Conservation (phyloP, 1,139 yeast genomes). For the Geotrichum macrosporum region DNA sequence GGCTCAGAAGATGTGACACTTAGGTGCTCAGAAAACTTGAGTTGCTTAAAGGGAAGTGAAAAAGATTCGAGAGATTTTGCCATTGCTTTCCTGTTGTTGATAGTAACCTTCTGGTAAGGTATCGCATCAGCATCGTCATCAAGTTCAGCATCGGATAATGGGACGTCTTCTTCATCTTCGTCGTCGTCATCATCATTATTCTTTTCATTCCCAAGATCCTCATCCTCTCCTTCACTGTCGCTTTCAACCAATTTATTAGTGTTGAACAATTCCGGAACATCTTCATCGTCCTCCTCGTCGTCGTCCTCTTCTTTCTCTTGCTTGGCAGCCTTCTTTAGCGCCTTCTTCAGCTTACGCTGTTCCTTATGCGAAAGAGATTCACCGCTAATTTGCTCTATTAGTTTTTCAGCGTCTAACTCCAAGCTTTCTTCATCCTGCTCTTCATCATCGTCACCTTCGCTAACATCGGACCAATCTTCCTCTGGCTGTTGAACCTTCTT, state of each 20-base stretch:
- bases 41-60: slow-evolving; percentile 42
- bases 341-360: slow-evolving; percentile 26
- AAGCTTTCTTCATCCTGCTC: slow-evolving; percentile 20
- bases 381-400: slow-evolving; percentile 5
- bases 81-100: slow-evolving; percentile 43
- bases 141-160: slow-evolving; percentile 54
- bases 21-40: slow-evolving; percentile 80
- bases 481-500: slow-evolving; percentile 24
- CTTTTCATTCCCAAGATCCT: slow-evolving; percentile 27
- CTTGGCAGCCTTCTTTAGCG: no score
- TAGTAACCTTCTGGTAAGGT: slow-evolving; percentile 82
- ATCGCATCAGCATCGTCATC: slow-evolving; percentile 86
- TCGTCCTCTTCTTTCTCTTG: slow-evolving; percentile 22
- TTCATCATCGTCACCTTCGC: slow-evolving; percentile 23
- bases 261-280: slow-evolving; percentile 19
- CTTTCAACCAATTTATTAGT: slow-evolving; percentile 22
- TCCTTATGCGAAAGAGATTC: slow-evolving; percentile 30
- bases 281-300: slow-evolving; percentile 22
- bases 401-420: slow-evolving; percentile 8
- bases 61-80: slow-evolving; percentile 35
- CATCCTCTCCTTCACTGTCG: slow-evolving; percentile 20
- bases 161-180: slow-evolving; percentile 44
- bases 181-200: slow-evolving; percentile 32
- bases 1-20: slow-evolving; percentile 57
- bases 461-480: slow-evolving; percentile 26